These are phyloP conservation scores for Paspalum vaginatum DNA, from an alignment of 176 grass and related monocot genomes.

Conservation along the genomic window DNA sequence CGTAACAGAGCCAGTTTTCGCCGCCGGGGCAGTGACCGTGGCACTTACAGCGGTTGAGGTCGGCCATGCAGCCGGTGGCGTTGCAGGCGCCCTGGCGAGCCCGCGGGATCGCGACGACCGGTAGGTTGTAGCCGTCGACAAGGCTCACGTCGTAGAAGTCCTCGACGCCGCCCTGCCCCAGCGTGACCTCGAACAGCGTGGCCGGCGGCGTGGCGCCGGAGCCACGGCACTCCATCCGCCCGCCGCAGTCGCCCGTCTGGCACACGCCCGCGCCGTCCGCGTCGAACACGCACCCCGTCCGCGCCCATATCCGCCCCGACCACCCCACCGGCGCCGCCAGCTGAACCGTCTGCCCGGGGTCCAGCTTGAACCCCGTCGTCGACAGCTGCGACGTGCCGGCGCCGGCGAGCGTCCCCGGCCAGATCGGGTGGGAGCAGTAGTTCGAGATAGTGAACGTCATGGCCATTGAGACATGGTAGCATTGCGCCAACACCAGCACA, in stretches of 20 bases:
- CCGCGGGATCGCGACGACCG: conserved; percentile 61
- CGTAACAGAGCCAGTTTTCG: not conserved
- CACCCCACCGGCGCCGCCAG: conserved; percentile 59
- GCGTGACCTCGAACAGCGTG: conserved; percentile 88
- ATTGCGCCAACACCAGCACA: conserved; percentile 14
- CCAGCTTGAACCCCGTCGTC: conserved; percentile 73
- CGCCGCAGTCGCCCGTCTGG: conserved; percentile 89
- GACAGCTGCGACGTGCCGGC: conserved; percentile 77
- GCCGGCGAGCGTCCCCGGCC: conserved; percentile 83
- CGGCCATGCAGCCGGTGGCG: conserved; percentile 73
- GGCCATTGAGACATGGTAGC: conserved; percentile 23
- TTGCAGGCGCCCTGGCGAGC: conserved; percentile 62
- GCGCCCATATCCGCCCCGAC: conserved; percentile 91
- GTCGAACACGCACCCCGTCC: conserved; percentile 92
- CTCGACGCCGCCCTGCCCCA: conserved; percentile 39
- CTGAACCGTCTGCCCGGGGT: conserved; percentile 56
- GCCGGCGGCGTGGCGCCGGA: conserved; percentile 66
- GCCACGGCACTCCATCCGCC: conserved; percentile 66
- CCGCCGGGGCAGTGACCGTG: not conserved
- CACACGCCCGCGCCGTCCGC: conserved; percentile 62
- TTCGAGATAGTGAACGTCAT: conserved; percentile 79
- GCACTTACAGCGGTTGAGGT: conserved; percentile 78
- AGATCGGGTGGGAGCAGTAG: conserved; percentile 79
- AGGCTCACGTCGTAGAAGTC: conserved; percentile 80
- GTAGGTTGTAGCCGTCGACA: conserved; percentile 80